phyloP scores from a whole-genome alignment of 306 rosid species.

The Dalbergia cochinchinensis region DNA sequence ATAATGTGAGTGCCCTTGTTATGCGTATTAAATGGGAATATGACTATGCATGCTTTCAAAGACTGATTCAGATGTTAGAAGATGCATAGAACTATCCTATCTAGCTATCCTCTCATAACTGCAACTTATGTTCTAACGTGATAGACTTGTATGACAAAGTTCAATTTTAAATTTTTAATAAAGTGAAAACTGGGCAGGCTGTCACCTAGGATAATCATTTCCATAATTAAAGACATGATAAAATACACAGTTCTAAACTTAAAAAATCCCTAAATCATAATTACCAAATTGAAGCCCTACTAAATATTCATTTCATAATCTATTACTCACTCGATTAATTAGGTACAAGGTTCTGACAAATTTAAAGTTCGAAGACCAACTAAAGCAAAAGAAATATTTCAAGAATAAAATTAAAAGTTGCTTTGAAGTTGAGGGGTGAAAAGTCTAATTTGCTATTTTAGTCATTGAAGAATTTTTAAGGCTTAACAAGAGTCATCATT shows the following conservation, averaged over 20 bases:
- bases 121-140: conserved; percentile 17
- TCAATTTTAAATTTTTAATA: neutral
- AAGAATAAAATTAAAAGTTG: neutral
- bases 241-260: conserved; percentile 1
- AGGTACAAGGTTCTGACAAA: neutral
- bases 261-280: neutral
- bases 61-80: neutral
- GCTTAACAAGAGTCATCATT: conserved; percentile 1
- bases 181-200: neutral
- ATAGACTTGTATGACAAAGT: neutral
- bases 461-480: conserved; percentile 17
- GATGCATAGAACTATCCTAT: neutral
- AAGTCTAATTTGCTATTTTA: neutral
- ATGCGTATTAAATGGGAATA: conserved; percentile 4
- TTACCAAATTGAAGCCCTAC: conserved; percentile 17
- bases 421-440: neutral
- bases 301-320: conserved; percentile 11
- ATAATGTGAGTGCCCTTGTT: neutral
- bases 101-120: neutral
- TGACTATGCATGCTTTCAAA: conserved; percentile 14
- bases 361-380: neutral
- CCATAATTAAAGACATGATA: conserved; percentile 16
- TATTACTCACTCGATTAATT: conserved; percentile 2
- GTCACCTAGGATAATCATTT: conserved; percentile 29
- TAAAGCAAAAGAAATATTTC: neutral